Conservation (phyloP, 805 yeast genomes). For the Metschnikowia reukaufii region DNA sequence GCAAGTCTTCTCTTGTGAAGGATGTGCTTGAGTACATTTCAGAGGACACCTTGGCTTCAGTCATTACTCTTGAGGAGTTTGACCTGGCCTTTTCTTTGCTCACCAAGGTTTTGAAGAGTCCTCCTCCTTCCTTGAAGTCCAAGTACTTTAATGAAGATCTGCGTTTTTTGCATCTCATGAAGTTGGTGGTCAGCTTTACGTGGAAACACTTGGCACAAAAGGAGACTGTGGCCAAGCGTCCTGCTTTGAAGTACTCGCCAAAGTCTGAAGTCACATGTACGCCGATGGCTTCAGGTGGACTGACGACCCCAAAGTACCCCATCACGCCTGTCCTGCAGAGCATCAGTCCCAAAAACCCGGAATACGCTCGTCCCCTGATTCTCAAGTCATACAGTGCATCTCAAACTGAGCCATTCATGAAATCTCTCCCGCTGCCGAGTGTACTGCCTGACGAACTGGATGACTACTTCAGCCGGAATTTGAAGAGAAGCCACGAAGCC, state of each 20-base stretch:
- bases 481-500: slow-evolving; percentile 10
- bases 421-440: slow-evolving; percentile 20
- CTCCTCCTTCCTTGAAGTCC: slow-evolving; percentile 47
- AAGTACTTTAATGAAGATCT: slow-evolving; percentile 43
- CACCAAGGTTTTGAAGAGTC: slow-evolving; percentile 41
- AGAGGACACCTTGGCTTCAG: slow-evolving; percentile 9
- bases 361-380: slow-evolving; percentile 1
- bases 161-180: slow-evolving; percentile 39
- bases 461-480: slow-evolving; percentile 6
- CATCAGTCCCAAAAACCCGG: slow-evolving; percentile 21
- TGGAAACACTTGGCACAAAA: slow-evolving; percentile 25
- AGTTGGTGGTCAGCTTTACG: slow-evolving; percentile 32
- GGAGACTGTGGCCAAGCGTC: slow-evolving; percentile 10
- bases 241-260: background rate
- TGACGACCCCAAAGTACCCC: slow-evolving; percentile 35
- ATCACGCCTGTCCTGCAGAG: slow-evolving; percentile 23
- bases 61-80: slow-evolving; percentile 13
- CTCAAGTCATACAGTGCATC: slow-evolving; percentile 23
- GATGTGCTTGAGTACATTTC: slow-evolving; percentile 21
- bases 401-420: slow-evolving; percentile 1
- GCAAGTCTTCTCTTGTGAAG: slow-evolving; percentile 17
- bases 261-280: slow-evolving; percentile 8
- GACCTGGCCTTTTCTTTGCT: slow-evolving; percentile 23
- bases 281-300: slow-evolving; percentile 16
- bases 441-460: slow-evolving; percentile 20